A percentile compares a stretch with the other conserved stretches of the same genome.
Conservation (phyloP, 2,329 filamentous ascomycete genomes). For the Fusarium graminum region DNA sequence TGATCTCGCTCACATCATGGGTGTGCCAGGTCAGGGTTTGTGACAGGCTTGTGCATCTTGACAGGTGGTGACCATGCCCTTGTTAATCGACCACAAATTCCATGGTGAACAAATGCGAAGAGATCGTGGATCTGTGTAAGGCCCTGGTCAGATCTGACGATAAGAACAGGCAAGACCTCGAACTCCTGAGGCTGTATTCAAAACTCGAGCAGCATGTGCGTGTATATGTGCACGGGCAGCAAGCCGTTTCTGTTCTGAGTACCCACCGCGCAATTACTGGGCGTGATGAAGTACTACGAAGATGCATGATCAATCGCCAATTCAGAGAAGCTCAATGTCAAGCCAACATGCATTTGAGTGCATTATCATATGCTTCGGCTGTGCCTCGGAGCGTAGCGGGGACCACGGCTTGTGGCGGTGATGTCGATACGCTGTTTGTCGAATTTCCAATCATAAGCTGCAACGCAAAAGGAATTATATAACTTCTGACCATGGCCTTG, state of each 20-base stretch:
- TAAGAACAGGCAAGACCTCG: conserved; percentile 24
- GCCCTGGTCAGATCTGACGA: conserved; percentile 45
- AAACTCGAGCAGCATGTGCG: conserved; percentile 4
- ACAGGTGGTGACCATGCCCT: conserved; percentile 37
- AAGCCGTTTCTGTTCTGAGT: conserved; percentile 28
- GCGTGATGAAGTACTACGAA: conserved; percentile 22
- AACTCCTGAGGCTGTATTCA: conserved; percentile 17
- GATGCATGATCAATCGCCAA: conserved; percentile 16
- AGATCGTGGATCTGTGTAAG: conserved; percentile 31
- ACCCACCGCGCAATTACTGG: conserved; percentile 30
- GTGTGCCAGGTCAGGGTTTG: conserved; percentile 47
- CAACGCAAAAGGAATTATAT: conserved; percentile 11
- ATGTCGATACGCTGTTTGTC: conserved; percentile 43
- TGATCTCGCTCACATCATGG: conserved; percentile 41
- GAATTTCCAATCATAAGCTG: conserved; percentile 20
- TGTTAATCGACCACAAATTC: conserved; percentile 17
- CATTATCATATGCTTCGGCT: conserved; percentile 45
- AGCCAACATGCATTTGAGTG: conserved; percentile 27
- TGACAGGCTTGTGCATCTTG: conserved; percentile 47
- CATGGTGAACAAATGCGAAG: conserved; percentile 22
- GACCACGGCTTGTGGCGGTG: conserved; percentile 28
- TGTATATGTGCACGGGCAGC: conserved; percentile 20
- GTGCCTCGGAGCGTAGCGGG: conserved; percentile 42
- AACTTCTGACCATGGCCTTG: conserved; percentile 16
- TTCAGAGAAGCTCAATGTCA: conserved; percentile 16